Percentiles rank a stretch among this genome's conserved stretches.
phyloP scores from a whole-genome alignment of 1,284 basidiomycete species.

The Moesziomyces sp. region DNA sequence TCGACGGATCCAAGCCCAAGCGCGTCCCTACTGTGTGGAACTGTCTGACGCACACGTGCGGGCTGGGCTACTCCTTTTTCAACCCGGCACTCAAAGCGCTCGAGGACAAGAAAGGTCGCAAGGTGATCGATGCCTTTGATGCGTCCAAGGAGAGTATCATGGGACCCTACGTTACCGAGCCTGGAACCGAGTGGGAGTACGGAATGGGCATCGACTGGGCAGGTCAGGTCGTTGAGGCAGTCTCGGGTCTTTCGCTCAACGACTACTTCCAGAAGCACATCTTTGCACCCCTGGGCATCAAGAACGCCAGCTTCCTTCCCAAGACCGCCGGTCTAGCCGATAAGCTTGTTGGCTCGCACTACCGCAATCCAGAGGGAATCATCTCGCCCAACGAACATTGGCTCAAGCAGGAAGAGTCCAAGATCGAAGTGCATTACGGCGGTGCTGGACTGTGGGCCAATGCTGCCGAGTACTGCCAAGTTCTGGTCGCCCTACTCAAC shows the following conservation, averaged over 20 bases:
- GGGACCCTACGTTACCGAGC: slow-evolving; percentile 46
- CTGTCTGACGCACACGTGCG: slow-evolving; percentile 51
- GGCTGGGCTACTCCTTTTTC: slow-evolving; percentile 48
- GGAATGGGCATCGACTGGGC: slow-evolving; percentile 52
- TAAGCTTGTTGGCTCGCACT: slow-evolving; percentile 39
- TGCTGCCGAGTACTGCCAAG: slow-evolving; percentile 44
- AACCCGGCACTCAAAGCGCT: slow-evolving; percentile 32
- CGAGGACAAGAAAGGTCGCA: slow-evolving; percentile 18
- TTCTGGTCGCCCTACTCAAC: slow-evolving; percentile 55
- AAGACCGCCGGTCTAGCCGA: slow-evolving; percentile 22
- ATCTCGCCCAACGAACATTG: slow-evolving; percentile 31
- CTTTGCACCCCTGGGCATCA: slow-evolving; percentile 56
- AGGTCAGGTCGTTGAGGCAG: slow-evolving; percentile 44
- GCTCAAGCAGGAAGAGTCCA: slow-evolving; percentile 37
- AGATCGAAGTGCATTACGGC: slow-evolving; percentile 54
- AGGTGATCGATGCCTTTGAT: slow-evolving; percentile 37
- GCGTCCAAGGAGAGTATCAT: slow-evolving; percentile 17
- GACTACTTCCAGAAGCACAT: slow-evolving; percentile 56
- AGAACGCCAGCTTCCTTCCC: slow-evolving; percentile 40
- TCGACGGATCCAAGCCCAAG: slow-evolving; percentile 41
- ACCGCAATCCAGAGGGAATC: slow-evolving; percentile 25
- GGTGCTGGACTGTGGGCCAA: slow-evolving; percentile 46
- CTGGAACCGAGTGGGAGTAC: slow-evolving; percentile 57
- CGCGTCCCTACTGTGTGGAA: slow-evolving; percentile 49
- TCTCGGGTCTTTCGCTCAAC: slow-evolving; percentile 50